phyloP scores from a whole-genome alignment of 78 protist genomes.

The Goniomonas avonlea region DNA sequence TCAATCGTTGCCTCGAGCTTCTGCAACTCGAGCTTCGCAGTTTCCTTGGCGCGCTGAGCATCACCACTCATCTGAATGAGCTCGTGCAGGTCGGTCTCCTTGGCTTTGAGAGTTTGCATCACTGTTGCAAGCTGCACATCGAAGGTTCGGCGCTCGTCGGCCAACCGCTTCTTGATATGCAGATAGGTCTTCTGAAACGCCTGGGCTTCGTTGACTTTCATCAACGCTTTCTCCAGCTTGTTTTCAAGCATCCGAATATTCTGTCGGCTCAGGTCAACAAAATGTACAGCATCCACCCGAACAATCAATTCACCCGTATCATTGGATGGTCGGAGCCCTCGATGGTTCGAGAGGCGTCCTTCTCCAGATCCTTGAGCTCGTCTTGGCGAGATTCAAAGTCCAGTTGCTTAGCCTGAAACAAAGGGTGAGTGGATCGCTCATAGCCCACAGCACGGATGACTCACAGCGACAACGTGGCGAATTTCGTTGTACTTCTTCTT shows the following conservation, averaged over 20 bases:
- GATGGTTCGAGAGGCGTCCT: no score
- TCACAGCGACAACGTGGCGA: no score
- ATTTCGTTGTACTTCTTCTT: constrained; percentile 17
- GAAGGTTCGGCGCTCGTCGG: constrained; percentile 52
- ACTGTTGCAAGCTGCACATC: constrained; percentile 44
- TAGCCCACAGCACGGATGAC: no score
- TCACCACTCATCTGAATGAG: constrained; percentile 6
- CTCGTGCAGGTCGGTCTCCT: constrained; percentile 35
- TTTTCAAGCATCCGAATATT: constrained; percentile 43
- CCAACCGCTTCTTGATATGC: constrained; percentile 45
- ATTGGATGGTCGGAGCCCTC: no score
- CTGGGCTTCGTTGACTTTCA: constrained; percentile 61
- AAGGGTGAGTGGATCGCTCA: no score
- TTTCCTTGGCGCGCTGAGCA: constrained; percentile 20
- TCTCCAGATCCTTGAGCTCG: constrained; percentile 23
- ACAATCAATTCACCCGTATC: neutral
- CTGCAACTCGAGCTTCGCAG: constrained; percentile 33
- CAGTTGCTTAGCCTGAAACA: no score
- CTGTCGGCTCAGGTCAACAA: no score
- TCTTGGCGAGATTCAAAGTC: no score
- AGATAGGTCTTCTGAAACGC: constrained; percentile 61
- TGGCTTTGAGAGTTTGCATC: constrained; percentile 35
- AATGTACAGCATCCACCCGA: no score
- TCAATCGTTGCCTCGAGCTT: constrained; percentile 24
- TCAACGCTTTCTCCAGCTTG: constrained; percentile 56